A percentile compares a stretch with the other conserved stretches of the same genome.
Conservation (phyloP, 352 stramenopile species). For the Pythium aquatile region DNA sequence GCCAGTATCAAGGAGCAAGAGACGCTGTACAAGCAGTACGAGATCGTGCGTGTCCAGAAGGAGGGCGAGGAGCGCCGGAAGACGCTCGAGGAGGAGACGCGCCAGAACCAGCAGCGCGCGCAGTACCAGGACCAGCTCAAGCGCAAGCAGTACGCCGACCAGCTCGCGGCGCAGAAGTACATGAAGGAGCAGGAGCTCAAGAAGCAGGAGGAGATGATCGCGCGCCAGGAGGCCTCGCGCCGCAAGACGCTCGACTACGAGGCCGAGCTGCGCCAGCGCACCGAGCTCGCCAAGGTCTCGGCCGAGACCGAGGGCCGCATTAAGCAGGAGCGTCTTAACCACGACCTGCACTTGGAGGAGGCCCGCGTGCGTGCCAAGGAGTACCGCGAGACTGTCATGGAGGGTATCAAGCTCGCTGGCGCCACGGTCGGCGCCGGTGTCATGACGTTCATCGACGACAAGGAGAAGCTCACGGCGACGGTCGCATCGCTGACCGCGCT, state of each 20-base stretch:
- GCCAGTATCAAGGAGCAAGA: slow-evolving; percentile 92
- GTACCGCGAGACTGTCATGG: slow-evolving; percentile 81
- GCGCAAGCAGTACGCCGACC: slow-evolving; percentile 97
- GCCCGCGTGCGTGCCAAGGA: slow-evolving; percentile 92
- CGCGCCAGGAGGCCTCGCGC: slow-evolving; percentile 94
- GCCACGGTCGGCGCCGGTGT: slow-evolving; percentile 93
- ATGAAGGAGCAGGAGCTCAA: slow-evolving; percentile 96
- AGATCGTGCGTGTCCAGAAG: slow-evolving; percentile 95
- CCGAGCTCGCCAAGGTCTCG: slow-evolving; percentile 94
- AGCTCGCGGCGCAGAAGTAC: slow-evolving; percentile 95
- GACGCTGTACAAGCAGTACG: slow-evolving; percentile 92
- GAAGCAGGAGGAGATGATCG: slow-evolving; percentile 98
- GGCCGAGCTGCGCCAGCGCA: slow-evolving; percentile 92
- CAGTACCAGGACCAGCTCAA: slow-evolving; percentile 99
- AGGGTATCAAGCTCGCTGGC: slow-evolving; percentile 94
- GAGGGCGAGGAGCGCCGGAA: slow-evolving; percentile 96
- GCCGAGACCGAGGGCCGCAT: slow-evolving; percentile 93
- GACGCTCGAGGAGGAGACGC: slow-evolving; percentile 96
- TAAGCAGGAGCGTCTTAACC: slow-evolving; percentile 97
- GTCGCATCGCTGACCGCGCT: slow-evolving; percentile 92
- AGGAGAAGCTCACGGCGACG: slow-evolving; percentile 82
- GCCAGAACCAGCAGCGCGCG: slow-evolving; percentile 95
- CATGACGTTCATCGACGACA: slow-evolving; percentile 37
- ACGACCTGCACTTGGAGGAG: slow-evolving; percentile 97
- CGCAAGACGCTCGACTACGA: slow-evolving; percentile 98